Base-by-base conservation (phyloP, 768 basidiomycete species). In the Suillus americanus region DNA sequence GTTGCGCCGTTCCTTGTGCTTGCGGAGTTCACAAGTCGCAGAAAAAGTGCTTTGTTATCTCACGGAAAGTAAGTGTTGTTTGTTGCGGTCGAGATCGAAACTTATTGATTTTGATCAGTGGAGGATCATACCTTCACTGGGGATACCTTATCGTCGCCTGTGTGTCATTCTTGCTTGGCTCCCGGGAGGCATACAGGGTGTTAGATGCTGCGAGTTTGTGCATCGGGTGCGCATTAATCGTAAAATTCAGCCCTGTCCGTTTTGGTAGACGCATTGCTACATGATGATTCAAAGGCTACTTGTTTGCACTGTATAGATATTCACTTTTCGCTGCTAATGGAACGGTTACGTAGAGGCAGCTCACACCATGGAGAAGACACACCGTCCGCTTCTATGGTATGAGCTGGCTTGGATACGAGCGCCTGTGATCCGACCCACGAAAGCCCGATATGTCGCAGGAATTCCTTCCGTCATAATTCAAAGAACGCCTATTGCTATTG, bases 1-100 rank as follows among this genome's bases (percentile, higher is more conserved):
- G 85, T 87, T 30, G 82, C 82, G 1, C 90, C 90, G 7, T 88
- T 86, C 72, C 75, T 92, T 14, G 69, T 88, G 38, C 74, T 91
- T 12, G 86, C 88, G 0, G 88, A 92, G 63, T 84, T 82, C 66
- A 80, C 85, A 18, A 86, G 83, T 13, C 83, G 85, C 77, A 81
- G 79, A 16, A 79, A 79, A 13, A 78, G 73, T 25, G 57, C 64
- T 14, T 73, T 74, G 38, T 67, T 84, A 3, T 81, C 84, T 9
- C 65, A 68, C n/a, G 65, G 73, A 78, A 69, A 77, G 77, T 73
- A 77, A 81, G 73, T 82, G 74, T 40, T 25, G 6, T 18, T 38
- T 14, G 35, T 56, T 35, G 1, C 35, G 0, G 55, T 43, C 3
- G 8, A 16, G 16, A 60, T 9, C 25, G 5, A 14, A 3, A 18